Evolutionary conservation across 2,329 filamentous ascomycete genomes (phyloP), one percentile per base, ranked within the genome.

Genomic region (Fusarium tjaetaba): DNA sequence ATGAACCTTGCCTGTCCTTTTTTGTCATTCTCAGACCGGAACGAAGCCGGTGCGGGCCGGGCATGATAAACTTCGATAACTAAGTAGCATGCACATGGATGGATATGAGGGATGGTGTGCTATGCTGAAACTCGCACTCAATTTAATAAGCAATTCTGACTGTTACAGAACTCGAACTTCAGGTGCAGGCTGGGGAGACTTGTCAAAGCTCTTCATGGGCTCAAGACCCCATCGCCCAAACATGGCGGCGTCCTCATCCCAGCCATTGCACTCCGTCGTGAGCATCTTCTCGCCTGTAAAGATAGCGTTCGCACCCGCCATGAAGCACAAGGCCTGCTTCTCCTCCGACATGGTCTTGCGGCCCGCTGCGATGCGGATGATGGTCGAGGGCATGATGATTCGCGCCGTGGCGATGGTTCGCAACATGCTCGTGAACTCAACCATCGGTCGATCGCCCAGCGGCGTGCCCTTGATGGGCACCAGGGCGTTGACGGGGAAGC

Each of bases 261-360:
- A 97, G 36, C 94, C 94, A 76, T 94, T 95, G 80, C 94, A 97
- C 65, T 95, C 93, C 0, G 95, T 97, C 9, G 95, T 97, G 83
- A 97, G 82, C 95, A 97, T 97, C 87, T 96, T 97, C 85, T 97
- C 95, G 14, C 95, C 95, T 0, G 95, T 97, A 80, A 97, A 97
- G 39, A 97, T 92, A n/a, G 95, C 95, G 78, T 97, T 97, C 2
- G 95, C 95, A 20, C 95, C 95, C 0, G 94, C 94, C 89, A 94
- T 92, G 84, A 97, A 97, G 82, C 94, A 97, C 74, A 96, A 81
- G 20, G 94, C 91, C 84, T 97, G 95, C 85, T 97, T 92, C 83
- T 96, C 94, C 84, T 97, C 95, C 8, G 89, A 88, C 89, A 97
- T 92, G 18, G 91, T 93, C 80, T 94, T 95, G 52, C 95, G 87